phyloP scores from a whole-genome alignment of 768 basidiomycete species.

The Leccinum longicurvipes region DNA sequence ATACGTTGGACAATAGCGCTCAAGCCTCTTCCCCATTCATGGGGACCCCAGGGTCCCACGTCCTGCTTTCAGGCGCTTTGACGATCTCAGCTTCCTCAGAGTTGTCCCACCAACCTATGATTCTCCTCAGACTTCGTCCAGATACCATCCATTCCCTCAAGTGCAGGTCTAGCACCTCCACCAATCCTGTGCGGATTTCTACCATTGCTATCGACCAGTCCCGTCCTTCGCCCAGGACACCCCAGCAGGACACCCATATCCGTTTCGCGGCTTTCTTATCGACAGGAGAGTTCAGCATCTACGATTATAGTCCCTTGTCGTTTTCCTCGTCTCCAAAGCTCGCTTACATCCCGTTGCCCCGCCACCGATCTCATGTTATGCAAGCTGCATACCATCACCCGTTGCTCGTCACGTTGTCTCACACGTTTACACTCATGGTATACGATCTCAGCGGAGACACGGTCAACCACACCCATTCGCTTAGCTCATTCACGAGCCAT shows the following conservation, averaged over 20 bases:
- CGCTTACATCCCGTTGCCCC: constrained; percentile 45
- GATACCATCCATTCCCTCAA: constrained; percentile 38
- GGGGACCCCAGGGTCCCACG: constrained; percentile 28
- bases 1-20: constrained; percentile 27
- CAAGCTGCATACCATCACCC: constrained; percentile 79
- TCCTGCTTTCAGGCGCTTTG: constrained; percentile 59
- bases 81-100: constrained; percentile 55
- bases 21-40: background rate
- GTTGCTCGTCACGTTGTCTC: constrained; percentile 67
- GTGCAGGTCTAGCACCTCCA: constrained; percentile 39
- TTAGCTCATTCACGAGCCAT: constrained; percentile 75
- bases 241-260: constrained; percentile 26
- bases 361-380: constrained; percentile 46
- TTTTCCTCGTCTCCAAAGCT: constrained; percentile 40
- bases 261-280: constrained; percentile 62
- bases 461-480: constrained; percentile 58
- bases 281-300: constrained; percentile 64
- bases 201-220: constrained; percentile 76
- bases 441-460: constrained; percentile 60
- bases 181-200: constrained; percentile 45
- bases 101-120: constrained; percentile 19
- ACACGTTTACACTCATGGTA: constrained; percentile 63
- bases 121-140: constrained; percentile 21
- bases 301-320: constrained; percentile 48
- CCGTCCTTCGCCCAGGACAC: constrained; percentile 40